Evolutionary conservation across 2,329 filamentous ascomycete species (phyloP), one percentile per base, ranked within the genome.

Genomic region (Allantophomopsis cytisporea): DNA sequence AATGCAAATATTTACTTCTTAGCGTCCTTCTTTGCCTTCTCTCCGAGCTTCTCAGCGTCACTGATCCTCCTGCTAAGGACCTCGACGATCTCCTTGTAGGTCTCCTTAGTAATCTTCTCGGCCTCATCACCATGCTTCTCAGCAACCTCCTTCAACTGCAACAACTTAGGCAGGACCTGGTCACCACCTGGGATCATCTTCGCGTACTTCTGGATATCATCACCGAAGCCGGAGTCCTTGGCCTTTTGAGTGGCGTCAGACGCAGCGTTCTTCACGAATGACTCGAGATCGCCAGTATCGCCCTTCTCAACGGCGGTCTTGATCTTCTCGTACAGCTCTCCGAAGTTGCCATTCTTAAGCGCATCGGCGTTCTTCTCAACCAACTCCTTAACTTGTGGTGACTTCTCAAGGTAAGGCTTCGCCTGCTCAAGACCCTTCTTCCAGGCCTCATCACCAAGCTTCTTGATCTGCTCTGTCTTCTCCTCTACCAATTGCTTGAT

Each of bases 331-430:
- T 79, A 80, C 0, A 84, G 57, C 48, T 83, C 73, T 37, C 64
- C 62, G 12, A 73, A 60, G 48, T 85, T 80, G 13, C 80, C 80
- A 45, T 73, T 62, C 62, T 81, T 84, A 37, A 88, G 60, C 0
- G 68, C 59, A 41, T 82, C 76, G 36, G 69, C 66, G 57, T 88
- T 87, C 52, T 81, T 64, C 62, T 84, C 79, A 1, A 87, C 54
- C 0, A 85, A 56, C 58, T 84, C 66, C 64, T 84, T 86, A 42
- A 83, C 61, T 60, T 83, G 65, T n/a, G 81, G 80, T 58, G 74
- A 83, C 67, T 85, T 85, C 48, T 86, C 80, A 1, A 87, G 67
- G 43, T 76, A 72, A 1, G 81, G 80, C 63, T 82, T 76, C 30
- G 74, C 76, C 58, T 83, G 66, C 59, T 86, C 76, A 36, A 83